Conservation (phyloP, 192 early-diverging fungal species). For the Mortierella alpina region DNA sequence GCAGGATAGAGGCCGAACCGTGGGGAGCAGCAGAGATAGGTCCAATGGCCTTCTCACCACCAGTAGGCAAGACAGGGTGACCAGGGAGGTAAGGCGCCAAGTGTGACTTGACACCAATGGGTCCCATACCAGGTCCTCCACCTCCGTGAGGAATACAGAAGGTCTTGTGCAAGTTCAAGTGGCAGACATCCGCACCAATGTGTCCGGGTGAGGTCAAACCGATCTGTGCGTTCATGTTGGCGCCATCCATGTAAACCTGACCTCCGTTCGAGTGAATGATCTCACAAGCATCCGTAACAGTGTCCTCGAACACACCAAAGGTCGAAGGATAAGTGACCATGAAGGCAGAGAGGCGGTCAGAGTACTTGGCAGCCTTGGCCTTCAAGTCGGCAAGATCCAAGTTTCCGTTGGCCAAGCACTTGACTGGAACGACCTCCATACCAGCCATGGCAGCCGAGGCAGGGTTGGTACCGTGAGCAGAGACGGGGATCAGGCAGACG, state of each 20-base stretch:
- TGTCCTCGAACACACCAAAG: constrained; percentile 97
- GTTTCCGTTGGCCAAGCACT: constrained; percentile 93
- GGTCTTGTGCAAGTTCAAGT: constrained; percentile 99
- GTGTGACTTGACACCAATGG: constrained; percentile 94
- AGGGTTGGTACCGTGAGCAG: constrained; percentile 99
- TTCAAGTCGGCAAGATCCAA: constrained; percentile 91
- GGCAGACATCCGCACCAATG: constrained; percentile 99
- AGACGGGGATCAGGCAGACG: constrained; percentile 97
- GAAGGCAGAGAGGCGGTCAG: constrained; percentile 87
- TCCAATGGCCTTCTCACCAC: constrained; percentile 85
- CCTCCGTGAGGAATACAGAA: constrained; percentile 99
- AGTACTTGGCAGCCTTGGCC: constrained; percentile 89
- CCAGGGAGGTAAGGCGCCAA: constrained; percentile 93
- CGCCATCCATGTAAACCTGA: constrained; percentile 99
- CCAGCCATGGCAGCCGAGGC: constrained; percentile 98
- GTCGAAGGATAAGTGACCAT: constrained; percentile 99
- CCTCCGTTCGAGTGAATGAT: constrained; percentile 95
- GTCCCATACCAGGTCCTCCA: constrained; percentile 98
- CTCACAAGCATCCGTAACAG: constrained; percentile 86
- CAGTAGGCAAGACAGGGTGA: constrained; percentile 83
- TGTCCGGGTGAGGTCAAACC: constrained; percentile 88
- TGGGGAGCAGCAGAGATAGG: constrained; percentile 97
- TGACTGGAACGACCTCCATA: constrained; percentile 91
- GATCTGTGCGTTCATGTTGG: constrained; percentile 91
- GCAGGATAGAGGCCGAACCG: constrained; percentile 95